These are phyloP conservation scores for Otatea glauca DNA, from an alignment of 176 grass and related monocot species.

Conservation along the genomic window DNA sequence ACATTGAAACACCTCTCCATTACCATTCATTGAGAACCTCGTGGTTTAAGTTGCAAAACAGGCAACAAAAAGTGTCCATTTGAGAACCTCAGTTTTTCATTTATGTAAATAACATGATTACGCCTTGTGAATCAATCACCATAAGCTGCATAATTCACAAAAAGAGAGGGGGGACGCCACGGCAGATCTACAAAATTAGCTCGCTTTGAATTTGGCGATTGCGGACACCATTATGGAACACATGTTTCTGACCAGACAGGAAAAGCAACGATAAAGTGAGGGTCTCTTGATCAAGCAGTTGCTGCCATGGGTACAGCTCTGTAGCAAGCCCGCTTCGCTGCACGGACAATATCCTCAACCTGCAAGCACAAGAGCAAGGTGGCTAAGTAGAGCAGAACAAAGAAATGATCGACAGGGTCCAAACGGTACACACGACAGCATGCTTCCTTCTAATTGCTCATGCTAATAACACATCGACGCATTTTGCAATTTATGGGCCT, in stretches of 20 bases:
- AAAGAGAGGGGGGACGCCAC: not conserved
- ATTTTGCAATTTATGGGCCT: not conserved
- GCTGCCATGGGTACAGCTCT: constrained; percentile 79
- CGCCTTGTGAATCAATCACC: not conserved
- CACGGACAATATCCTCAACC: constrained; percentile 93
- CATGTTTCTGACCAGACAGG: not conserved
- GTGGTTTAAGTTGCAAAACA: constrained; percentile 1
- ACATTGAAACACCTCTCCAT: too few species aligned
- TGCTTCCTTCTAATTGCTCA: not conserved
- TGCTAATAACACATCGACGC: not conserved
- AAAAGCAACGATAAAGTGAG: constrained; percentile 7
- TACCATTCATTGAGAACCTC: not conserved
- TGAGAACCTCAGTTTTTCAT: not conserved
- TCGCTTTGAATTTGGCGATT: constrained; percentile 54
- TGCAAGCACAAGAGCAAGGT: constrained; percentile 33
- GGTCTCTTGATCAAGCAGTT: constrained; percentile 53
- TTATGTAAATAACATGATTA: constrained; percentile 24
- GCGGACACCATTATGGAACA: constrained; percentile 53
- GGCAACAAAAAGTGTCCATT: not conserved
- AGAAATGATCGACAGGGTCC: not conserved
- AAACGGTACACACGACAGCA: not conserved
- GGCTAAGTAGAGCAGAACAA: not conserved
- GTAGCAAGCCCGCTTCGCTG: constrained; percentile 81
- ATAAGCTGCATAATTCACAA: constrained; percentile 23
- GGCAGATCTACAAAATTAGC: constrained; percentile 50